Conservation (phyloP, 106 monocot genomes). For the Narthecium ossifragum region DNA sequence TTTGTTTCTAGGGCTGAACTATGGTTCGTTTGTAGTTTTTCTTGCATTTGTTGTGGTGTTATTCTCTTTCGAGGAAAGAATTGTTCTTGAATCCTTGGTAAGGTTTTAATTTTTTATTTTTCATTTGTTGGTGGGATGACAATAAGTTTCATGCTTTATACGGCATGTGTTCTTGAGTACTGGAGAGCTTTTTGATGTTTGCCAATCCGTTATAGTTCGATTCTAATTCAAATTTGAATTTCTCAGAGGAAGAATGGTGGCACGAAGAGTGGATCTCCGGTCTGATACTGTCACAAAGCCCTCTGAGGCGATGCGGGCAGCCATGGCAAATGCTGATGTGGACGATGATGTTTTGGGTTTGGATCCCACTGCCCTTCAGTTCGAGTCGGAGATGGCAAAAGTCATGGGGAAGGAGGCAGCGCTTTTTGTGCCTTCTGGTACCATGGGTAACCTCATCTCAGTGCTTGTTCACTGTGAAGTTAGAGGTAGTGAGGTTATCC, state of each 20-base stretch:
- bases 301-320: slow-evolving; percentile 51
- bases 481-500: slow-evolving; percentile 90
- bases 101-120: too few species aligned
- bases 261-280: slow-evolving; percentile 54
- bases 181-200: too few species aligned
- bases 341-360: slow-evolving; percentile 65
- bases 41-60: too few species aligned
- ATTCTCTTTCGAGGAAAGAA: too few species aligned
- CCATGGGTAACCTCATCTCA: slow-evolving; percentile 93
- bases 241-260: slow-evolving; percentile 33
- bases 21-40: too few species aligned
- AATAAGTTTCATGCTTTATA: too few species aligned
- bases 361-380: slow-evolving; percentile 48
- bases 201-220: too few species aligned
- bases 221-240: too few species aligned
- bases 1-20: too few species aligned
- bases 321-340: slow-evolving; percentile 65
- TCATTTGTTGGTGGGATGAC: too few species aligned
- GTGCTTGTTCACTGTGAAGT: slow-evolving; percentile 90
- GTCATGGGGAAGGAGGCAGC: slow-evolving; percentile 76
- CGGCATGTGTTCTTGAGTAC: too few species aligned
- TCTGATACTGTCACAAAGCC: slow-evolving; percentile 83
- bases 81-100: too few species aligned
- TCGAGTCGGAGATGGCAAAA: slow-evolving; percentile 48
- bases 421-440: slow-evolving; percentile 92